Conservation (phyloP, 176 grass and related monocot genomes). For the Luzula sylvatica region DNA sequence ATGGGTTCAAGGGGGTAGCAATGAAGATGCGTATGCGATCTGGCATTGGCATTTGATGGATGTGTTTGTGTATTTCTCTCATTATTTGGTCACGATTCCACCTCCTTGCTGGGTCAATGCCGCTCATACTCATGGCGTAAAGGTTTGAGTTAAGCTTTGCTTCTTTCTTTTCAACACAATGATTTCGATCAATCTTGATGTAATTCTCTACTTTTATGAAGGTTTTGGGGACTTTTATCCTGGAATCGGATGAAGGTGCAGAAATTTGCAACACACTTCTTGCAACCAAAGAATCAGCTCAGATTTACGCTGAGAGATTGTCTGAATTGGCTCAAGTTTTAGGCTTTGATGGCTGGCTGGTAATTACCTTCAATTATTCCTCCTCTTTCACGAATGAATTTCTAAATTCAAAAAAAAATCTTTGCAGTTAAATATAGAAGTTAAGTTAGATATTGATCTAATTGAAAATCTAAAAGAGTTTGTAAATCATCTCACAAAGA, state of each 20-base stretch:
- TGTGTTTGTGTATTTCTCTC: constrained; percentile 95
- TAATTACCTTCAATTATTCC: constrained; percentile 30
- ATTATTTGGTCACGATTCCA: constrained; percentile 86
- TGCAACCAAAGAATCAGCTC: constrained; percentile 49
- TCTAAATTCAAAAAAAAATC: constrained; percentile 10
- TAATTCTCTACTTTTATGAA: too few species aligned
- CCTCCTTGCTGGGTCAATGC: constrained; percentile 85
- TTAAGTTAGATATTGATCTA: constrained; percentile 38
- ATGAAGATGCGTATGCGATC: constrained; percentile 67
- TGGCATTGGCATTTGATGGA: constrained; percentile 94
- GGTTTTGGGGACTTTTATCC: constrained; percentile 75
- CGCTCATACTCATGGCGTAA: constrained; percentile 80
- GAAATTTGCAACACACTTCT: constrained; percentile 56
- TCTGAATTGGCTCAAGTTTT: constrained; percentile 51
- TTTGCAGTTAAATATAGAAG: constrained; percentile 86
- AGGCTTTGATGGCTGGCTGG: constrained; percentile 94
- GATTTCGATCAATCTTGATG: too few species aligned
- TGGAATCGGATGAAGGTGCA: constrained; percentile 62
- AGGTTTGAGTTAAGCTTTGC: constrained; percentile 27
- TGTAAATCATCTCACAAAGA: constrained; percentile 51
- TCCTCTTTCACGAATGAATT: background rate
- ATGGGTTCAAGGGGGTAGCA: constrained; percentile 47
- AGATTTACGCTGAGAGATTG: constrained; percentile 69
- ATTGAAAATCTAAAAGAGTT: constrained; percentile 91
- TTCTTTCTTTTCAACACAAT: background rate